These are phyloP conservation scores for Herpetomonas samuelpessoai DNA, from an alignment of 208 protist genomes.

Conservation along the genomic window DNA sequence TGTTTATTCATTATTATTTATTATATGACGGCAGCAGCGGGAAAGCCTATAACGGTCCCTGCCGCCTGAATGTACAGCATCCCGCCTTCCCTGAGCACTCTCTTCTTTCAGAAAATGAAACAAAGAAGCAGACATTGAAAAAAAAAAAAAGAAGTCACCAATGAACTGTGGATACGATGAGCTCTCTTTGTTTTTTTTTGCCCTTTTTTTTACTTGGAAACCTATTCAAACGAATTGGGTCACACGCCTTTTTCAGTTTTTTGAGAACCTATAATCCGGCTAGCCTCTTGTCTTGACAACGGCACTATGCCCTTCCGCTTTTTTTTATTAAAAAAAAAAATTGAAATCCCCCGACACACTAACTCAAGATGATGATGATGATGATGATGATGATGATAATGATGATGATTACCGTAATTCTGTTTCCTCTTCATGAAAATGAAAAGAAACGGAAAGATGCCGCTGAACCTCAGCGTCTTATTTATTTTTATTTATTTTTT, in stretches of 20 bases:
- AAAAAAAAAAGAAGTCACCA: background rate
- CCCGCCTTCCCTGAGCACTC: background rate
- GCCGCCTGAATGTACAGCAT: constrained; percentile 2
- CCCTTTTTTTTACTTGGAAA: too few relatives aligned
- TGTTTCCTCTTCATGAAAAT: too few relatives aligned
- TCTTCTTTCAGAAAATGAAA: background rate
- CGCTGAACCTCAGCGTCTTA: too few relatives aligned
- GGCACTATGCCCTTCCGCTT: too few relatives aligned
- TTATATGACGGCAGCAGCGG: constrained; percentile 7
- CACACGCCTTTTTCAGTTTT: too few relatives aligned
- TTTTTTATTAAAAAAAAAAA: constrained; percentile 1
- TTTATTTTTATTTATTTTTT: too few relatives aligned
- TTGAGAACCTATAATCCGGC: too few relatives aligned
- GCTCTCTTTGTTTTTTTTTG: too few relatives aligned
- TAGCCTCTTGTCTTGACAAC: too few relatives aligned
- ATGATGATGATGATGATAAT: background rate
- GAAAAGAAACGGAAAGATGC: too few relatives aligned
- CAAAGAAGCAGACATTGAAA: background rate
- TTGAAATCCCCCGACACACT: background rate
- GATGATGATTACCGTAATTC: background rate
- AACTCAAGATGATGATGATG: background rate
- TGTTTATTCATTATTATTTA: constrained; percentile 1
- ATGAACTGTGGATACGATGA: too few relatives aligned
- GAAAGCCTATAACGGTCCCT: constrained; percentile 9
- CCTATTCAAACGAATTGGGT: too few relatives aligned